Evolutionary conservation across 1,139 yeast species (phyloP).

Genomic region (Suhomyces choctaworum): DNA sequence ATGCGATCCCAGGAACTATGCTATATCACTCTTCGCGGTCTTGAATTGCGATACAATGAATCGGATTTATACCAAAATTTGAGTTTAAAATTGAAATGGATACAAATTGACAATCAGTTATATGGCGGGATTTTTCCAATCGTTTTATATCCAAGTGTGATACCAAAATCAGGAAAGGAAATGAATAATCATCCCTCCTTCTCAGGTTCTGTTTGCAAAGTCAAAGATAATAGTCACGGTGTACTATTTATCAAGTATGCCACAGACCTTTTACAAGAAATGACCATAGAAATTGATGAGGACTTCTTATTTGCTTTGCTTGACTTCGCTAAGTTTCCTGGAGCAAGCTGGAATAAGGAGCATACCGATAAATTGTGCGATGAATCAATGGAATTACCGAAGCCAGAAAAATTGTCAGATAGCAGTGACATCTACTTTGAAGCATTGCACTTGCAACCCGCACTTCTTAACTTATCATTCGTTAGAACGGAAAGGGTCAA

Average conservation of each 20-base stretch:
- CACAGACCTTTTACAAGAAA: constrained; percentile 81
- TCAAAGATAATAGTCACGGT: constrained; percentile 89
- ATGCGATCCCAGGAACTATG: constrained; percentile 72
- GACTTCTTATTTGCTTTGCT: constrained; percentile 82
- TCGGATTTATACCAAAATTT: constrained; percentile 82
- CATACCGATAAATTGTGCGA: constrained; percentile 61
- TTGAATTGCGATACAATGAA: constrained; percentile 79
- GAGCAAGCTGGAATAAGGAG: constrained; percentile 64
- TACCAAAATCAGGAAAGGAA: constrained; percentile 83
- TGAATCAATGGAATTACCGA: constrained; percentile 63
- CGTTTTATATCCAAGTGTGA: constrained; percentile 84
- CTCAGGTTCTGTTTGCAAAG: constrained; percentile 78
- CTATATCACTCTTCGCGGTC: constrained; percentile 76
- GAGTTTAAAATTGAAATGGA: constrained; percentile 85
- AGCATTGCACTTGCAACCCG: constrained; percentile 88
- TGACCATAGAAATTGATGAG: constrained; percentile 91
- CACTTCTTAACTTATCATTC: constrained; percentile 85
- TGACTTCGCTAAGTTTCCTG: constrained; percentile 73
- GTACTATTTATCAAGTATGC: constrained; percentile 89
- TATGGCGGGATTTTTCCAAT: constrained; percentile 90
- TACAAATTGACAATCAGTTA: constrained; percentile 89
- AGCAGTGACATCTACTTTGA: constrained; percentile 86
- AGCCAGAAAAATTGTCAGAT: constrained; percentile 59
- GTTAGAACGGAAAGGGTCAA: constrained; percentile 84
- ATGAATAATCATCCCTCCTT: constrained; percentile 88